phyloP scores from a whole-genome alignment of 2,329 filamentous ascomycete species.

The Aureobasidium sp. region DNA sequence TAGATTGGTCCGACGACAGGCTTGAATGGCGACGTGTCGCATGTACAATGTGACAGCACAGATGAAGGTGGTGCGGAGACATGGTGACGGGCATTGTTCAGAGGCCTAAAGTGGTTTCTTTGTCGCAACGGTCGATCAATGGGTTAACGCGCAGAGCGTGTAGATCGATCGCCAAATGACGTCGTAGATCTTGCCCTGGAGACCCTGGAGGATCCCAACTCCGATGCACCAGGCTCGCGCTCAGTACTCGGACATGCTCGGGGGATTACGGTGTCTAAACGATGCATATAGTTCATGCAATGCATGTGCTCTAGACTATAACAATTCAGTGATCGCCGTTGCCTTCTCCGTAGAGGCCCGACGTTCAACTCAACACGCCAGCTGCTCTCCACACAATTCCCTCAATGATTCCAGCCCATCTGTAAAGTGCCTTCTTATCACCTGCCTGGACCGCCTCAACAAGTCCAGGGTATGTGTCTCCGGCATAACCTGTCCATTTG shows the following conservation, averaged over 20 bases:
- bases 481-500: constrained; percentile 83
- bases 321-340: neutral
- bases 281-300: neutral
- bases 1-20: neutral
- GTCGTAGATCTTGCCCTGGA: neutral
- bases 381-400: constrained; percentile 30
- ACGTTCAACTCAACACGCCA: neutral
- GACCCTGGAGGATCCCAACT: neutral
- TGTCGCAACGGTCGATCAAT: constrained; percentile 3
- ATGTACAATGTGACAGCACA: too few species aligned
- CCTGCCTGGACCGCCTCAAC: constrained; percentile 52
- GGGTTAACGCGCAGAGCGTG: neutral
- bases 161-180: neutral
- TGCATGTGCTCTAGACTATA: neutral
- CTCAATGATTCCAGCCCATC: constrained; percentile 38
- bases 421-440: constrained; percentile 33
- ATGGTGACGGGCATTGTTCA: neutral
- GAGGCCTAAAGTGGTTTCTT: neutral
- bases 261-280: too few species aligned
- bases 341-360: too few species aligned
- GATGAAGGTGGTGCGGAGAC: neutral
- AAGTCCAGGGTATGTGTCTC: constrained; percentile 60
- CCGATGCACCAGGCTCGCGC: too few species aligned
- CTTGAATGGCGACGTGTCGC: neutral
- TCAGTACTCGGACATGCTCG: too few species aligned